These are phyloP conservation scores for Aschersonia sp. DNA, from an alignment of 2,329 filamentous ascomycete genomes.

Conservation along the genomic window DNA sequence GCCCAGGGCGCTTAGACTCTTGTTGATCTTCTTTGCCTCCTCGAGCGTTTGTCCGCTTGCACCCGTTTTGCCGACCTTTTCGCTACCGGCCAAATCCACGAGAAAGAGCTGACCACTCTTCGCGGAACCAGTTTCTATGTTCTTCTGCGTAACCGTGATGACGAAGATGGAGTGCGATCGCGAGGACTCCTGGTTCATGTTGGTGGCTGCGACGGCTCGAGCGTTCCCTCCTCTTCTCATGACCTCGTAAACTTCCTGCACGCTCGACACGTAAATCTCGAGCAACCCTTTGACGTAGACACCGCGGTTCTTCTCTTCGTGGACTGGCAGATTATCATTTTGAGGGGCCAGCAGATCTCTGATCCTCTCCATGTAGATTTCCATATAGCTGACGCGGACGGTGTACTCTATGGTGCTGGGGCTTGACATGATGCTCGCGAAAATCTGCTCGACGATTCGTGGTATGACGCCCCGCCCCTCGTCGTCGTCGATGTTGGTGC, in stretches of 20 bases:
- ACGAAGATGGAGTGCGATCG: constrained; percentile 98
- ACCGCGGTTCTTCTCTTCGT: constrained; percentile 91
- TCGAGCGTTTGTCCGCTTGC: constrained; percentile 94
- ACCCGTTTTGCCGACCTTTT: constrained; percentile 97
- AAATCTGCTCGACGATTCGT: constrained; percentile 94
- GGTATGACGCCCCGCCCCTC: constrained; percentile 87
- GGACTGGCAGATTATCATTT: constrained; percentile 93
- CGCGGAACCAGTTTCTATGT: constrained; percentile 86
- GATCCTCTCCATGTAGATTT: constrained; percentile 99
- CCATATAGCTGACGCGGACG: constrained; percentile 98
- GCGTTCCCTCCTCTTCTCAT: constrained; percentile 85
- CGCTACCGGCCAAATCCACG: constrained; percentile 93
- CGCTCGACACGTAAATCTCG: constrained; percentile 90
- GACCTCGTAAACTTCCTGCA: constrained; percentile 91
- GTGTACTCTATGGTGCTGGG: constrained; percentile 94
- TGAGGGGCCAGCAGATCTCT: constrained; percentile 82
- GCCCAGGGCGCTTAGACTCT: constrained; percentile 91
- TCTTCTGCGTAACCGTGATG: constrained; percentile 93
- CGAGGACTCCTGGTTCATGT: constrained; percentile 98
- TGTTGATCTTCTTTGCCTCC: constrained; percentile 99
- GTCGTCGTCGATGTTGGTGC: constrained; percentile 75
- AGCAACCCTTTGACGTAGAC: constrained; percentile 93
- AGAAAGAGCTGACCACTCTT: constrained; percentile 95
- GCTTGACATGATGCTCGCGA: constrained; percentile 83
- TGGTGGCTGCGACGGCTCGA: constrained; percentile 85